Percentiles rank a stretch among this genome's conserved stretches.
Conservation (phyloP, 768 basidiomycete species). For the Brasilioporus rufonigricans region DNA sequence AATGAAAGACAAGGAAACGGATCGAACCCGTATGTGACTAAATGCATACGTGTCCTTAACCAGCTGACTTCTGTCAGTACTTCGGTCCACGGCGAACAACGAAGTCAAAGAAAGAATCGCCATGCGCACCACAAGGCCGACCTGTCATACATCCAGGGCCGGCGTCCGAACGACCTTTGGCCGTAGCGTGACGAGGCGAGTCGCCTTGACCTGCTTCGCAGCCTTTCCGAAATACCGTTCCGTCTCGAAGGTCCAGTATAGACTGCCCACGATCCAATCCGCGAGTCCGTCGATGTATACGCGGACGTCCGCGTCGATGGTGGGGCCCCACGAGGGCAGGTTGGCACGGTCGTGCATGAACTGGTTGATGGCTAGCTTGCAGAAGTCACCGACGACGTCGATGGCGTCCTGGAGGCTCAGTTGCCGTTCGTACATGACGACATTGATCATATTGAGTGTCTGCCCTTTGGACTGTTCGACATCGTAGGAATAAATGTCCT, state of each 20-base stretch:
- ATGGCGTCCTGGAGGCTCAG: constrained; percentile 74
- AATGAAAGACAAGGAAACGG: too few relatives aligned
- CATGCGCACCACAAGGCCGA: too few relatives aligned
- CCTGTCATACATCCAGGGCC: too few relatives aligned
- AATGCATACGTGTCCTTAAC: too few relatives aligned
- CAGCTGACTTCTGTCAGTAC: too few relatives aligned
- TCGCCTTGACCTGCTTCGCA: constrained; percentile 54
- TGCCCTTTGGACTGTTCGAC: constrained; percentile 80
- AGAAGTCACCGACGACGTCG: constrained; percentile 73
- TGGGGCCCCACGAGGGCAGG: constrained; percentile 69
- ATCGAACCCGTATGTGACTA: too few relatives aligned
- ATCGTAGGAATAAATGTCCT: constrained; percentile 88
- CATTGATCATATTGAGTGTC: constrained; percentile 81
- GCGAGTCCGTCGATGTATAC: constrained; percentile 67
- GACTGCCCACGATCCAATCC: constrained; percentile 75
- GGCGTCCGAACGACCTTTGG: too few relatives aligned
- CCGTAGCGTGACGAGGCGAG: constrained; percentile 57
- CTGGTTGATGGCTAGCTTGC: constrained; percentile 68
- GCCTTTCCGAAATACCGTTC: constrained; percentile 69
- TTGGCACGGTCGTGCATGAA: constrained; percentile 46
- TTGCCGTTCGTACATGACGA: constrained; percentile 72
- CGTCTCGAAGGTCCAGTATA: constrained; percentile 77
- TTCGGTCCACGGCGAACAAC: too few relatives aligned
- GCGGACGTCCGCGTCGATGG: constrained; percentile 61
- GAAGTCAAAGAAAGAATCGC: too few relatives aligned